These are phyloP conservation scores for Cucumis cinereus DNA, from an alignment of 306 rosid genomes.

Conservation along the genomic window DNA sequence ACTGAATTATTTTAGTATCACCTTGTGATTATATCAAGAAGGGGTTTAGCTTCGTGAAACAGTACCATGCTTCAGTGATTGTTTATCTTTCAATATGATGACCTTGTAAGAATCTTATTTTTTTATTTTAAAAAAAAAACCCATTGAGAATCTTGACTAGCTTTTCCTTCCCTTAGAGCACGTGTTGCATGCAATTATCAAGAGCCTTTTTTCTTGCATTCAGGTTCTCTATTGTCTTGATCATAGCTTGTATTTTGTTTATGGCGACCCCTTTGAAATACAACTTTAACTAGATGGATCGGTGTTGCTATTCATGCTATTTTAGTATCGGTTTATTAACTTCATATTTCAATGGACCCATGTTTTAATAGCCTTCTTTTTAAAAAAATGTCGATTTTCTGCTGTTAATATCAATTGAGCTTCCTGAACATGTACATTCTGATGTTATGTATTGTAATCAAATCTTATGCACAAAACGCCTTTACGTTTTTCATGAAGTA, in stretches of 20 bases:
- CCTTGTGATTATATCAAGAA: background rate
- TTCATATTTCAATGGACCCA: background rate
- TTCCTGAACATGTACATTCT: background rate
- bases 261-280: background rate
- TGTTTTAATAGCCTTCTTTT: background rate
- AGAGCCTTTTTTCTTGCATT: background rate
- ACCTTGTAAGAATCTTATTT: background rate
- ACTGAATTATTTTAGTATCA: background rate
- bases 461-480: background rate
- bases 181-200: background rate
- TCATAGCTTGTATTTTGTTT: background rate
- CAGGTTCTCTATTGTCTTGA: background rate
- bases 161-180: background rate
- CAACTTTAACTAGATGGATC: background rate
- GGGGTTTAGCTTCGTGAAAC: background rate
- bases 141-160: background rate
- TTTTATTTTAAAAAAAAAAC: background rate
- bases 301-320: background rate
- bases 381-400: background rate
- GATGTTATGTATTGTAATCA: background rate
- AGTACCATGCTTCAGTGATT: background rate
- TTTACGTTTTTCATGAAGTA: background rate
- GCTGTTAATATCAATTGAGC: background rate
- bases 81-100: background rate
- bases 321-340: background rate